phyloP scores from a whole-genome alignment of 2,329 filamentous ascomycete species.

The Diatrype stigma region DNA sequence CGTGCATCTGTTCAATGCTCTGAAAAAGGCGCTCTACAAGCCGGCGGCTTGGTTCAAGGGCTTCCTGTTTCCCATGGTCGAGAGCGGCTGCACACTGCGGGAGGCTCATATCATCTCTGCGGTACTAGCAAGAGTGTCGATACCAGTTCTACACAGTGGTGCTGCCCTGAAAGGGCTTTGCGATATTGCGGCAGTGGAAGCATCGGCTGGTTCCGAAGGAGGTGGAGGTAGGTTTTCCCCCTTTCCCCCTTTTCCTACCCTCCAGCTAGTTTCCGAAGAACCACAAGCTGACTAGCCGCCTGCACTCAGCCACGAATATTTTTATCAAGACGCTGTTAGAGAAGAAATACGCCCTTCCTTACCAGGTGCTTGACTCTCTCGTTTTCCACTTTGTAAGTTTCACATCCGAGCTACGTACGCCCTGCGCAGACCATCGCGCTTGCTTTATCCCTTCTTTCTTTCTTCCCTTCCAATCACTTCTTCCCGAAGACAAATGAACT shows the following conservation, averaged over 20 bases:
- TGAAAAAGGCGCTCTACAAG: constrained; percentile 92
- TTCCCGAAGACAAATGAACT: too few species aligned
- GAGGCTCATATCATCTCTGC: constrained; percentile 90
- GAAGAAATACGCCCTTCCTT: constrained; percentile 95
- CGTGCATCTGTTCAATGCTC: constrained; percentile 86
- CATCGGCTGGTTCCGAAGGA: constrained; percentile 71
- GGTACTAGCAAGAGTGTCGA: constrained; percentile 77
- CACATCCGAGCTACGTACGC: too few species aligned
- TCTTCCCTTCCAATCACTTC: too few species aligned
- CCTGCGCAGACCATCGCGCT: too few species aligned
- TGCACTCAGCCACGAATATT: constrained; percentile 68
- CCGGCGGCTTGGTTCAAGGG: constrained; percentile 97
- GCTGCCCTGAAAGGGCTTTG: constrained; percentile 88
- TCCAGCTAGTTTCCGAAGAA: not conserved
- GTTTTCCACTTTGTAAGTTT: constrained; percentile 76
- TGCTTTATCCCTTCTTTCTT: not conserved
- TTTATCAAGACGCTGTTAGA: constrained; percentile 91
- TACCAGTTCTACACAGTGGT: constrained; percentile 88
- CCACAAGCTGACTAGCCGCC: not conserved
- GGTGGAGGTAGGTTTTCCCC: constrained; percentile 50
- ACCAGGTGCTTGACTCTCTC: constrained; percentile 87
- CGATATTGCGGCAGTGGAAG: constrained; percentile 90
- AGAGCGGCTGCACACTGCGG: constrained; percentile 78
- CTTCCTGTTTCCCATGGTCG: constrained; percentile 84
- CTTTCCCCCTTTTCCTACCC: not conserved